Conservation (phyloP, 108 stramenopile species). For the Parmales sp. region DNA sequence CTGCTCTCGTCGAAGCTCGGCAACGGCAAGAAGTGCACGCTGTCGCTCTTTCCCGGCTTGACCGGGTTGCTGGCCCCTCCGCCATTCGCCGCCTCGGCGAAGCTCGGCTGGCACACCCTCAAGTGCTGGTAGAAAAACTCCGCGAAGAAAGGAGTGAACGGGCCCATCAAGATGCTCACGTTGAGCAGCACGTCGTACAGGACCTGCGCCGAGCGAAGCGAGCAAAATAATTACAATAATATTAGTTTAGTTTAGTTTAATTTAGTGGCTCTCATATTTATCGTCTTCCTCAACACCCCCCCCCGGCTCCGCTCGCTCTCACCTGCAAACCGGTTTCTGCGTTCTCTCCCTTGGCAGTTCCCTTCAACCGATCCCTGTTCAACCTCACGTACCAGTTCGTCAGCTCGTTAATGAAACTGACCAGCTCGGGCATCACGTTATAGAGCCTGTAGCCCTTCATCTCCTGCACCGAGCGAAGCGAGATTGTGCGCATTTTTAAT, state of each 20-base stretch:
- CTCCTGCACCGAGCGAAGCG: too few species aligned
- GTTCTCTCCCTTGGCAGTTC: conserved; percentile 69
- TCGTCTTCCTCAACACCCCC: too few species aligned
- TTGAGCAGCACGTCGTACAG: conserved; percentile 91
- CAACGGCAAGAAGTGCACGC: conserved; percentile 84
- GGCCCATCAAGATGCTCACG: conserved; percentile 90
- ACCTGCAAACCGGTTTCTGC: conserved; percentile 61
- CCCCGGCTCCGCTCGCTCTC: too few species aligned
- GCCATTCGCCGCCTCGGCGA: conserved; percentile 44
- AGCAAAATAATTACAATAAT: too few species aligned
- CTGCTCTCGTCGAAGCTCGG: conserved; percentile 70
- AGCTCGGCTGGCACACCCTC: conserved; percentile 79
- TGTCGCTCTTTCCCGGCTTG: conserved; percentile 79
- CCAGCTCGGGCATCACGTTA: conserved; percentile 97
- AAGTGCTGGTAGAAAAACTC: conserved; percentile 96
- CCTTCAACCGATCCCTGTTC: conserved; percentile 97
- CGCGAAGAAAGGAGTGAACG: conserved; percentile 97
- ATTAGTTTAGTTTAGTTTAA: too few species aligned
- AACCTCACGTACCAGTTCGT: conserved; percentile 99
- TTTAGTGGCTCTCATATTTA: too few species aligned
- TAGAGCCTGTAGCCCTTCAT: conserved; percentile 96
- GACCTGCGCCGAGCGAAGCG: too few species aligned
- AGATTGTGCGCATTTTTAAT: too few species aligned
- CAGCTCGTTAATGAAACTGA: conserved; percentile 77
- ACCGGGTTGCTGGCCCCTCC: conserved; percentile 64